phyloP scores from a whole-genome alignment of 2,329 filamentous ascomycete species.

The Fusarium phyllophilum region DNA sequence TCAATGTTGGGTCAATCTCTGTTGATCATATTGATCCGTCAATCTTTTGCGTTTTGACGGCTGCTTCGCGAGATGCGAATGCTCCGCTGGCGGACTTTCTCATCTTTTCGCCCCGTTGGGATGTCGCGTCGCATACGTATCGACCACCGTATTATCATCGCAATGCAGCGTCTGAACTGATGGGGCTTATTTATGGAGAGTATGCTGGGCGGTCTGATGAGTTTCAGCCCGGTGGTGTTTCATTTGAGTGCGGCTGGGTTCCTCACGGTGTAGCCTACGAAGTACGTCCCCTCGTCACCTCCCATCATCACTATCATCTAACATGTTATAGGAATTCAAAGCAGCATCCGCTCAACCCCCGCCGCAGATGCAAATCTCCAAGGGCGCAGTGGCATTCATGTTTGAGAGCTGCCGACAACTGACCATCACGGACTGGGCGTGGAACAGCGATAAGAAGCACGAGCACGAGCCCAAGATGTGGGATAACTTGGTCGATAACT shows the following conservation, averaged over 20 bases:
- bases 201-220: constrained; percentile 43
- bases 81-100: constrained; percentile 72
- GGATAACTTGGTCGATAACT: constrained; percentile 40
- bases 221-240: constrained; percentile 34
- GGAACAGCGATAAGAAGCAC: constrained; percentile 41
- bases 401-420: constrained; percentile 41
- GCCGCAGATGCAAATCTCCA: constrained; percentile 36
- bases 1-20: constrained; percentile 59
- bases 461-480: constrained; percentile 44
- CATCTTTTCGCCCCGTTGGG: constrained; percentile 74
- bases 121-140: constrained; percentile 70
- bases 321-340: constrained; percentile 28
- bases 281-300: not conserved
- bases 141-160: constrained; percentile 74
- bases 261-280: constrained; percentile 36
- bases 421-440: constrained; percentile 40
- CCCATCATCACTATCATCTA: not conserved
- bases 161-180: constrained; percentile 67
- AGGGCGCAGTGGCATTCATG: constrained; percentile 40
- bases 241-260: constrained; percentile 29
- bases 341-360: constrained; percentile 35
- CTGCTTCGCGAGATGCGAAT: constrained; percentile 62
- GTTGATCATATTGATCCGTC: constrained; percentile 73
- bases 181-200: constrained; percentile 60
- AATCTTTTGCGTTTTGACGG: constrained; percentile 73